Conservation (phyloP, 305 asterid species). For the Fraxinus greggii region DNA sequence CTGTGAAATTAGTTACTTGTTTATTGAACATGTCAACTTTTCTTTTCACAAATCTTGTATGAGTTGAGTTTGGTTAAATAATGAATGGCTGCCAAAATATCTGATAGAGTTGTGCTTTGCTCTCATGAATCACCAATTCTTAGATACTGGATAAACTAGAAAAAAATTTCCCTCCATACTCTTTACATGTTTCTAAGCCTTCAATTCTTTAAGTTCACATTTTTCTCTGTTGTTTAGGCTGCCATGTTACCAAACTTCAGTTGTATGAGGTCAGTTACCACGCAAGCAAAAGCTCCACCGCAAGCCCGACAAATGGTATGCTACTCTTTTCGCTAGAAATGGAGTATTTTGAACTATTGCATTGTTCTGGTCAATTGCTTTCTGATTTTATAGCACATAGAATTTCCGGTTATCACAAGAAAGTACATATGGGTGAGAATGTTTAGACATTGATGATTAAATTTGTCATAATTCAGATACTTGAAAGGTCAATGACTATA, state of each 20-base stretch:
- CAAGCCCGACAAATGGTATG: conserved; percentile 63
- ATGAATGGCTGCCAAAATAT: not conserved
- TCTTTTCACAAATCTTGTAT: not conserved
- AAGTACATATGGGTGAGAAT: conserved; percentile 8
- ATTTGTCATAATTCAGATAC: conserved; percentile 12
- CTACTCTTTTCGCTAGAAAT: conserved; percentile 2
- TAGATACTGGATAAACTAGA: conserved; percentile 13
- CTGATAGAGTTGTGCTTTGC: conserved; percentile 8
- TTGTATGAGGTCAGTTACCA: conserved; percentile 49
- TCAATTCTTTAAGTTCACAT: conserved; percentile 13
- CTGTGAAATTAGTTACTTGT: not conserved
- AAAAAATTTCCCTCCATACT: not conserved
- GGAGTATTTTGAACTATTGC: not conserved
- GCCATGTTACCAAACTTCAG: conserved; percentile 40
- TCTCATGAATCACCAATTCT: conserved; percentile 14
- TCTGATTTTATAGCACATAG: not conserved
- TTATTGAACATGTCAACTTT: not conserved
- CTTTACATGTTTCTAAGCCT: conserved; percentile 6
- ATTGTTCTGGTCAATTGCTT: conserved; percentile 6
- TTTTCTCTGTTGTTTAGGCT: conserved; percentile 37
- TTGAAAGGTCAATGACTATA: conserved; percentile 15
- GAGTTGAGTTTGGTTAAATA: not conserved
- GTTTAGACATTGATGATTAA: conserved; percentile 4
- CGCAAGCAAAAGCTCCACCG: conserved; percentile 55
- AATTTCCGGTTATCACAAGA: not conserved